Evolutionary conservation across 1,139 yeast genomes (phyloP), one percentile per base, ranked within the genome.

Genomic region (Taiozyma sp.): DNA sequence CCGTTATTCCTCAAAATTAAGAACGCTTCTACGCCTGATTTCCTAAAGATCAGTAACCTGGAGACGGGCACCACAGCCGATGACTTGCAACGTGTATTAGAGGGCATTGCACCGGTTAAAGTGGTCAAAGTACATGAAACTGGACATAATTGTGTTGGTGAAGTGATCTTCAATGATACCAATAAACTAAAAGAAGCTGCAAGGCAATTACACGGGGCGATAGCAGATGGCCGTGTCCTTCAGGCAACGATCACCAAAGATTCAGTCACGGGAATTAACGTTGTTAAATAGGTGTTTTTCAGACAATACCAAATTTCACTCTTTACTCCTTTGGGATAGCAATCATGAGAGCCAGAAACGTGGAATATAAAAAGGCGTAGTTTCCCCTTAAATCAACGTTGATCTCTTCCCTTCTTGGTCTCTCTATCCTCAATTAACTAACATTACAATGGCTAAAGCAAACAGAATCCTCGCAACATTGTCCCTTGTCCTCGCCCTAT

Each of bases 401-500:
- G 27, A 24, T 24, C 27, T 24, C 27, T 24, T 24, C 27, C 8
- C 27, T 5, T 5, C 8, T 24, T 24, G 8, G 27, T 24, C 27
- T 24, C 27, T 22, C 10, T 38, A 19, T 27, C 19, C 24, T 9
- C 12, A 28, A 28, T 28, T 28, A 28, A 24, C 27, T 28, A 27
- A 27, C 28, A 19, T 19, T n/a, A 36, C 40, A 39, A 39, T 39
- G 42, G 43, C 24, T 45, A 49, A 24, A 22, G 64, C 74, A 28
- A 76, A 76, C 59, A 76, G 79, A 61, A 69, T 77, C 28, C 65
- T 79, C 2, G 72, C 82, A 32, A 67, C 78, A 41, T 66, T 78
- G 27, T 76, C 88, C 6, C 76, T 77, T 58, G 68, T 70, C 2
- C 72, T 85, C 40, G 76, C 89, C 1, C 67, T 75, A 13, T 79